A percentile compares a stretch with the other conserved stretches of the same genome.
Evolutionary conservation across 2,329 filamentous ascomycete genomes (phyloP).

Genomic region (Leptographium lundbergii): DNA sequence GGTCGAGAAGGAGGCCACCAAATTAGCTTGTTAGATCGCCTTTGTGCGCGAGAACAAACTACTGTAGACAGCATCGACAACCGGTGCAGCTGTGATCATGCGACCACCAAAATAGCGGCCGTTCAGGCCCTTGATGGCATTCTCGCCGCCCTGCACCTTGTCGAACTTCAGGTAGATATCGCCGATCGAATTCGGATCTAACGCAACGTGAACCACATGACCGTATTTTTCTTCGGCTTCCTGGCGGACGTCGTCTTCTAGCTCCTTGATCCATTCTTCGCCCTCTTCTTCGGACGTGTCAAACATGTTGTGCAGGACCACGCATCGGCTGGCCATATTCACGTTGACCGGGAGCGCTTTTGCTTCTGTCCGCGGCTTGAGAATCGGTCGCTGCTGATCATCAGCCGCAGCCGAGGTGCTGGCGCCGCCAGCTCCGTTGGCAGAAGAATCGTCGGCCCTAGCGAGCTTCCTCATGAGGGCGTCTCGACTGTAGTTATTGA

Average conservation of each 20-base stretch:
- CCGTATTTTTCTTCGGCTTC: constrained; percentile 96
- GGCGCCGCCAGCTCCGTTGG: constrained; percentile 18
- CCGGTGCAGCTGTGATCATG: constrained; percentile 86
- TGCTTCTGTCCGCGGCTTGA: constrained; percentile 66
- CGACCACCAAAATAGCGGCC: constrained; percentile 89
- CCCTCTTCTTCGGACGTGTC: constrained; percentile 82
- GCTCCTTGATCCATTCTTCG: constrained; percentile 79
- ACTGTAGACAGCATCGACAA: constrained; percentile 98
- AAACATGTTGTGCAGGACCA: constrained; percentile 93
- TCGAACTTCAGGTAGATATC: constrained; percentile 99
- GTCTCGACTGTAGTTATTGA: constrained; percentile 98
- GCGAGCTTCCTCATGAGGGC: constrained; percentile 98
- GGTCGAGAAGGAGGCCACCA: constrained; percentile 13
- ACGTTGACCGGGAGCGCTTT: constrained; percentile 57
- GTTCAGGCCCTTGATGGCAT: constrained; percentile 95
- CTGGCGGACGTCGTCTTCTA: constrained; percentile 83
- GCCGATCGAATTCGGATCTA: constrained; percentile 86
- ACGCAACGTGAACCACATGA: constrained; percentile 89
- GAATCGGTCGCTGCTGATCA: constrained; percentile 58
- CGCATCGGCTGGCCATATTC: constrained; percentile 85
- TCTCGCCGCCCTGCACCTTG: constrained; percentile 86
- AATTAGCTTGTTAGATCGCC: constrained; percentile 58
- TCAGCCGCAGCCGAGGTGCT: background rate
- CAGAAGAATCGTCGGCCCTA: constrained; percentile 64
- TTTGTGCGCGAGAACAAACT: constrained; percentile 83